Conservation (phyloP, 2,329 filamentous ascomycete genomes). For the Apiospora malaysiana region DNA sequence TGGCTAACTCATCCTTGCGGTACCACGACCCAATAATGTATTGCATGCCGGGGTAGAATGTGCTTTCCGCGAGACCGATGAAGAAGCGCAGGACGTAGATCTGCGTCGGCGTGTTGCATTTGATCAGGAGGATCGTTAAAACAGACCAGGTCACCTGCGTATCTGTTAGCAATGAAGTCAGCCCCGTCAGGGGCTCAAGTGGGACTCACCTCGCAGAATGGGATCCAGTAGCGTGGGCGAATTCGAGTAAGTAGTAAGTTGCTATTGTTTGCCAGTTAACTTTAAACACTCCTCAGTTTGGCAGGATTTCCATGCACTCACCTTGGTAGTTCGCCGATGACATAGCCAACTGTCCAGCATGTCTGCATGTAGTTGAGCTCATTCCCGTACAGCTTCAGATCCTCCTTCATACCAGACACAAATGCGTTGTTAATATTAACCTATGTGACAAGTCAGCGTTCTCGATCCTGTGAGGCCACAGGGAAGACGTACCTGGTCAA, state of each 20-base stretch:
- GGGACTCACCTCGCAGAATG: slow-evolving; percentile 36
- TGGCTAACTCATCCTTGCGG: slow-evolving; percentile 49
- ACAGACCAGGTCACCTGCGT: slow-evolving; percentile 36
- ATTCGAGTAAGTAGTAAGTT: slow-evolving; percentile 43
- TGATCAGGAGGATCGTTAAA: slow-evolving; percentile 41
- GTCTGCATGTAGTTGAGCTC: slow-evolving; percentile 43
- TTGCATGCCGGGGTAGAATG: slow-evolving; percentile 41
- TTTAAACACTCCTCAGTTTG: not conserved
- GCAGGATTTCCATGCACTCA: not conserved
- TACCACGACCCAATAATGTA: slow-evolving; percentile 47
- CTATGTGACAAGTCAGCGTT: slow-evolving; percentile 35
- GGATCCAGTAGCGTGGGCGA: slow-evolving; percentile 46
- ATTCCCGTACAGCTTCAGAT: slow-evolving; percentile 47
- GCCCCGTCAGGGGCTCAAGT: no score
- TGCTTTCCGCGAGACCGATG: slow-evolving; percentile 40
- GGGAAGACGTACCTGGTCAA: slow-evolving; percentile 31
- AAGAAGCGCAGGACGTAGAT: slow-evolving; percentile 45
- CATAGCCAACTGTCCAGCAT: slow-evolving; percentile 39
- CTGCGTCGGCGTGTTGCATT: slow-evolving; percentile 40
- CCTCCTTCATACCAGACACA: slow-evolving; percentile 53
- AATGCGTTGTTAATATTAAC: slow-evolving; percentile 50
- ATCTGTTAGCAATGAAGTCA: not conserved
- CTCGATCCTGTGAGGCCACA: not conserved
- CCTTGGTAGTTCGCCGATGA: slow-evolving; percentile 40
- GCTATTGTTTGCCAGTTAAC: slow-evolving; percentile 25